phyloP scores from a whole-genome alignment of 164 flowering plant species.

The Aristolochia fimbriata region DNA sequence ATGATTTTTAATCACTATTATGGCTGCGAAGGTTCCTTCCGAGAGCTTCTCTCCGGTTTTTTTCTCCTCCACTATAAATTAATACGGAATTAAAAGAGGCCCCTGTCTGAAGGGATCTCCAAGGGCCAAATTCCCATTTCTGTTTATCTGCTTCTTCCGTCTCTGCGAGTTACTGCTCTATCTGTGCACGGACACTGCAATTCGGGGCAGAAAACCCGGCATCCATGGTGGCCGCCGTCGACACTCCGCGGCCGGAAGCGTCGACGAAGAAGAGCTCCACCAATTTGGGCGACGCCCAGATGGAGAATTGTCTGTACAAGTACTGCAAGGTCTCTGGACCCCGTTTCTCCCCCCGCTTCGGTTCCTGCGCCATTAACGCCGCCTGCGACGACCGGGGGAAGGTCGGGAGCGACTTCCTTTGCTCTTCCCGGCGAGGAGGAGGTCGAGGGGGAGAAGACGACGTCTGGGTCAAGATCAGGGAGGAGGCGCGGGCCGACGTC shows the following conservation, averaged over 20 bases:
- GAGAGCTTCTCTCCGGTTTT: neutral
- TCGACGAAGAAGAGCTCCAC: conserved; percentile 1
- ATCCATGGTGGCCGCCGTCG: conserved; percentile 19
- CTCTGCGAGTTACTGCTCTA: too few relatives aligned
- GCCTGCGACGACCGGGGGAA: neutral
- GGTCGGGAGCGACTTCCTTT: neutral
- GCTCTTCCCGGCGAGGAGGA: neutral
- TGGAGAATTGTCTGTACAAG: conserved; percentile 4
- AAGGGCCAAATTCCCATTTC: neutral
- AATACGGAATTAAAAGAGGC: neutral
- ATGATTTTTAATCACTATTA: too few relatives aligned
- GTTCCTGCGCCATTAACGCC: neutral
- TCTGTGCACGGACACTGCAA: too few relatives aligned
- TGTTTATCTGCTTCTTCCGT: neutral
- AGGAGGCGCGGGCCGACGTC: conserved; percentile 42
- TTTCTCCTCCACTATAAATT: neutral
- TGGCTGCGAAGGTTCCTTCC: neutral
- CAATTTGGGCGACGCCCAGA: conserved; percentile 1
- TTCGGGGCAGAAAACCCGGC: neutral
- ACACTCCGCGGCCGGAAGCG: conserved; percentile 4
- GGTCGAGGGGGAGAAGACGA: conserved; percentile 12
- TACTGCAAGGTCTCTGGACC: conserved; percentile 5
- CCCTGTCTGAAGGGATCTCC: neutral
- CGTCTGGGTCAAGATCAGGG: conserved; percentile 38
- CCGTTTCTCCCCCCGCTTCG: conserved; percentile 1